Evolutionary conservation across 2,329 filamentous ascomycete genomes (phyloP).

Genomic region (Lachnellula cervina): DNA sequence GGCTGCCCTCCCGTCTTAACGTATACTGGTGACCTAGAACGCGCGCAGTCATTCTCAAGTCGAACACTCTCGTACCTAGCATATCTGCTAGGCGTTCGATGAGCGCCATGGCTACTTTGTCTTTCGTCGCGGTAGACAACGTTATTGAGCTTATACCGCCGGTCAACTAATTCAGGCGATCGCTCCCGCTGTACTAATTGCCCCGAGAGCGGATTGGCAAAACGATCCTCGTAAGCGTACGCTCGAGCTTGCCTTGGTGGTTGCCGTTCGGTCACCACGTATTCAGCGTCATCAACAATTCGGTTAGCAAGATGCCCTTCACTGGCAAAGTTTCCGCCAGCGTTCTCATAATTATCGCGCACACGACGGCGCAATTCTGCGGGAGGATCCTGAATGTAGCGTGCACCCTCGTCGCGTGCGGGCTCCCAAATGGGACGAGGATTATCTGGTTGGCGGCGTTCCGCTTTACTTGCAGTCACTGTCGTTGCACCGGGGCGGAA

Average conservation of each 20-base stretch:
- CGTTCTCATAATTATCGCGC: slow-evolving; percentile 17
- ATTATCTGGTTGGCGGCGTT: slow-evolving; percentile 11
- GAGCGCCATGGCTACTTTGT: slow-evolving; percentile 25
- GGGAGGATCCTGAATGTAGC: slow-evolving; percentile 8
- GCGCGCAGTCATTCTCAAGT: slow-evolving; percentile 30
- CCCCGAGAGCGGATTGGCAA: slow-evolving; percentile 14
- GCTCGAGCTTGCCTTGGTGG: slow-evolving; percentile 16
- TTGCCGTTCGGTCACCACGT: slow-evolving; percentile 20
- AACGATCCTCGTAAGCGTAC: slow-evolving; percentile 26
- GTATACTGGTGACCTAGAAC: slow-evolving; percentile 34
- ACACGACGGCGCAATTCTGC: slow-evolving; percentile 11
- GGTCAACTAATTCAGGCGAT: slow-evolving; percentile 31
- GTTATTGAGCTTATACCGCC: slow-evolving; percentile 30
- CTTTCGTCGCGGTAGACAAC: slow-evolving; percentile 32
- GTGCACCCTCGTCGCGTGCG: slow-evolving; percentile 11
- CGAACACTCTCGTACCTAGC: slow-evolving; percentile 32
- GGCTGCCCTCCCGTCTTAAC: slow-evolving; percentile 26
- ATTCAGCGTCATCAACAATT: slow-evolving; percentile 12
- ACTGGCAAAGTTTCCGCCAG: slow-evolving; percentile 3
- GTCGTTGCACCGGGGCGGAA: slow-evolving; percentile 27
- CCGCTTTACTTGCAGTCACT: slow-evolving; percentile 4
- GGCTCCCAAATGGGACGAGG: slow-evolving; percentile 15
- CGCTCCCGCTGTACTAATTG: slow-evolving; percentile 21
- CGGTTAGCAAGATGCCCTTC: slow-evolving; percentile 10
- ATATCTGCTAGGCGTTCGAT: slow-evolving; percentile 30